Evolutionary conservation across 495 filamentous ascomycete species (phyloP).

Genomic region (Talaromyces thailandensis): DNA sequence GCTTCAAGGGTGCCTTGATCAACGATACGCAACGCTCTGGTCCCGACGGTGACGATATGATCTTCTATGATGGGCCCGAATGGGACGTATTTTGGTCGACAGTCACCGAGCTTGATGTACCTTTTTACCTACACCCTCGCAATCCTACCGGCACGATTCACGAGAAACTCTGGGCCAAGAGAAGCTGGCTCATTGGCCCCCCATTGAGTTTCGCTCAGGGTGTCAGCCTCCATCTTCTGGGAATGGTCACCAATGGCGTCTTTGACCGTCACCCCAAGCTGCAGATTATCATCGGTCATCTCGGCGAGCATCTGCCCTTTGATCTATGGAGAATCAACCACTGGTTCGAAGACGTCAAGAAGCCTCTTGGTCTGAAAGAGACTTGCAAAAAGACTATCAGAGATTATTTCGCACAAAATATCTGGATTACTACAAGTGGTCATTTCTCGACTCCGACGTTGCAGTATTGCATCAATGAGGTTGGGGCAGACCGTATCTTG

Average conservation of each 20-base stretch:
- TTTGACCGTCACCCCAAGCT: slow-evolving; percentile 42
- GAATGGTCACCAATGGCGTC: slow-evolving; percentile 45
- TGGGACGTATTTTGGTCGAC: slow-evolving; percentile 52
- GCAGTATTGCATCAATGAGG: slow-evolving; percentile 37
- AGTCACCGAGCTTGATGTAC: slow-evolving; percentile 49
- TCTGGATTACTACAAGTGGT: slow-evolving; percentile 58
- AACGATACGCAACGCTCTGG: slow-evolving; percentile 48
- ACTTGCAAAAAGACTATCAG: slow-evolving; percentile 43
- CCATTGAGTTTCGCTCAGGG: slow-evolving; percentile 39
- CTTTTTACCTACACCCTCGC: slow-evolving; percentile 54
- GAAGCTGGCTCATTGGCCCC: slow-evolving; percentile 36
- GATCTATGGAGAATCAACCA: slow-evolving; percentile 54
- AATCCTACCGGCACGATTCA: slow-evolving; percentile 39
- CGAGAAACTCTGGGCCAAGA: slow-evolving; percentile 40
- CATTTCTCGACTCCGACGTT: slow-evolving; percentile 50
- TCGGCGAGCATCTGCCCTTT: slow-evolving; percentile 58
- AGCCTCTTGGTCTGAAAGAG: slow-evolving; percentile 30
- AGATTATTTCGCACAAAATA: slow-evolving; percentile 50
- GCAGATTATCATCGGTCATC: slow-evolving; percentile 57
- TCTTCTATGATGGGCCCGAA: slow-evolving; percentile 48
- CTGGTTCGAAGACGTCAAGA: slow-evolving; percentile 45
- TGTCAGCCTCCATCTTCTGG: slow-evolving; percentile 39
- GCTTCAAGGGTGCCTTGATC: slow-evolving; percentile 50
- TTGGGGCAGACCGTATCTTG: slow-evolving; percentile 34
- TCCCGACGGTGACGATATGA: slow-evolving; percentile 41